Evolutionary conservation across 371 early-diverging fungal genomes (phyloP), one percentile per base, ranked within the genome.

Genomic region (Mucor irregularis): DNA sequence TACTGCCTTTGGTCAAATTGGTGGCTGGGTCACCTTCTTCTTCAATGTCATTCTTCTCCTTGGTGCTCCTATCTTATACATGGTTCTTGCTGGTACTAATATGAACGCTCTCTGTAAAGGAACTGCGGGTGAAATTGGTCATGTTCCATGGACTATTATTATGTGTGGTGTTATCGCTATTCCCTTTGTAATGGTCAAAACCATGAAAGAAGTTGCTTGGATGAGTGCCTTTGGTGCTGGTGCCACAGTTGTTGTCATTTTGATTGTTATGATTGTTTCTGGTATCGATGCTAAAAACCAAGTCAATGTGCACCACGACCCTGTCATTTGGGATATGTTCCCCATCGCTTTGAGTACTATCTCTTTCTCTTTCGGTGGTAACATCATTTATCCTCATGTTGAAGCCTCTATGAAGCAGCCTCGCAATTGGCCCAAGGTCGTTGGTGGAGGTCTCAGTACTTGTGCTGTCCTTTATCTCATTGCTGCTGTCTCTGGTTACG

Each of bases 351-450:
- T 86, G 1, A 76, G 80, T 29, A 85, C 87, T 7, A 86, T 91
- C 31, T 89, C 86, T 47, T 90, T 90, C 67, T 81, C 84, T 62
- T 92, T 87, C 53, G 90, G 92, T 53, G 92, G 91, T 39, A 92
- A 90, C 62, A 82, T 88, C 17, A 83, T 91, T 46, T 92, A 88
- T 49, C 90, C 93, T n/a, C 89, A 91, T 59, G 86, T 94, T 24
- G 92, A 92, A 66, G 83, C 83, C 22, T 87, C 91, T 17, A 92
- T 96, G 93, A 78, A 80, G 58, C 62, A 83, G 21, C 94, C 92
- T 50, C 72, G 78, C 53, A 60, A 81, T 16, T 96, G 92, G 86
- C 76, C 83, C 63, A 79, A 71, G 66, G 88, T 91, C 6, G 70
- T 90, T 28, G 64, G 80, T 14, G 73, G 73, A 33, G 90, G 92